phyloP scores from a whole-genome alignment of 2,329 filamentous ascomycete species.

The Metarhizium guizhouense region DNA sequence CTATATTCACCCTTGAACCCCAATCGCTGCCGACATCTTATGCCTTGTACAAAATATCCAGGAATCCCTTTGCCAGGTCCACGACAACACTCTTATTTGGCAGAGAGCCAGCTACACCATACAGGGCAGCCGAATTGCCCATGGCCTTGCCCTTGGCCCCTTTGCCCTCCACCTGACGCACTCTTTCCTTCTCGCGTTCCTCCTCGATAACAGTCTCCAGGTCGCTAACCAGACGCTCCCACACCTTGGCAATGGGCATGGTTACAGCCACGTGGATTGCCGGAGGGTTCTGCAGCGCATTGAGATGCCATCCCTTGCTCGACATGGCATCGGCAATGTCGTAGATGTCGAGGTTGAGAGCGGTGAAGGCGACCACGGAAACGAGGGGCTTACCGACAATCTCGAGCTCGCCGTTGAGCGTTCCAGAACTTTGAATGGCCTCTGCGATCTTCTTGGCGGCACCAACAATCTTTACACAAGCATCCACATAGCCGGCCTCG shows the following conservation, averaged over 20 bases:
- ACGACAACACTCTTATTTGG: slow-evolving; percentile 94
- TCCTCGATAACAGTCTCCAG: slow-evolving; percentile 56
- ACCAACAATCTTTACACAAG: slow-evolving; percentile 82
- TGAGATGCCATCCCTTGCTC: slow-evolving; percentile 85
- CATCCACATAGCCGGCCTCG: slow-evolving; percentile 77
- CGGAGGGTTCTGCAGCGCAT: slow-evolving; percentile 82
- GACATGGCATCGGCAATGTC: slow-evolving; percentile 88
- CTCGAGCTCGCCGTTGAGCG: slow-evolving; percentile 62
- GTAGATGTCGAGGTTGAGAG: slow-evolving; percentile 83
- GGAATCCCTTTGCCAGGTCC: slow-evolving; percentile 80
- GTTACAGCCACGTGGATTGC: slow-evolving; percentile 94
- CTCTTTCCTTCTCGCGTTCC: slow-evolving; percentile 74
- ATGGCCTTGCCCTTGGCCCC: slow-evolving; percentile 55
- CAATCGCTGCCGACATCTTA: slow-evolving; percentile 27
- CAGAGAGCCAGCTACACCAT: slow-evolving; percentile 88
- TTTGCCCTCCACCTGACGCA: slow-evolving; percentile 60
- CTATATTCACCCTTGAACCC: neutral
- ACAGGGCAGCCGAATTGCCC: slow-evolving; percentile 79
- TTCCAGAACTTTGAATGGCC: slow-evolving; percentile 60
- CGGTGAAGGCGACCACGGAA: slow-evolving; percentile 80
- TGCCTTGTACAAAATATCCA: slow-evolving; percentile 88
- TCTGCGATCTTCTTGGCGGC: slow-evolving; percentile 74
- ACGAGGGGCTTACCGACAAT: slow-evolving; percentile 81
- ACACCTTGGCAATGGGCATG: slow-evolving; percentile 70
- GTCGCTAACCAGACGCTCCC: slow-evolving; percentile 71